phyloP scores from a whole-genome alignment of 139 green algal species.

The Coccomyxa sp. region DNA sequence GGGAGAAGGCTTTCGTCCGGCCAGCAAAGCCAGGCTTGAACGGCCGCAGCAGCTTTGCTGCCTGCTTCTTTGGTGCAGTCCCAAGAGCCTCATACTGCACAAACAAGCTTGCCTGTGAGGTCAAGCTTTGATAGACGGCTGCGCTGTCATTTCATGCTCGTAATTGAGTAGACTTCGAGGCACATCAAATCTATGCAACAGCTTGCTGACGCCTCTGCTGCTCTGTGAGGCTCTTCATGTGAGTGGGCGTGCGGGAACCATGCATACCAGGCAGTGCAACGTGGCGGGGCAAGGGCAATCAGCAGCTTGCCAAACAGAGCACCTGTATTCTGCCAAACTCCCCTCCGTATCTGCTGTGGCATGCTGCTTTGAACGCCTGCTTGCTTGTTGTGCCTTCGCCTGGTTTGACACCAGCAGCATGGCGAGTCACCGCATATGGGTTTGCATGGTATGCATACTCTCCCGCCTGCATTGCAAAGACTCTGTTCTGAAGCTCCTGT shows the following conservation, averaged over 20 bases:
- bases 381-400: background rate
- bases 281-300: no score
- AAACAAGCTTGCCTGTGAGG: no score
- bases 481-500: no score
- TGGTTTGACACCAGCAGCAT: no score
- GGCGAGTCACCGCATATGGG: no score
- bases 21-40: background rate
- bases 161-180: no score
- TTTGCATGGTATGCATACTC: background rate
- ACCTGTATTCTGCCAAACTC: background rate
- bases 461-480: background rate
- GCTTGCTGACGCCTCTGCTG: background rate
- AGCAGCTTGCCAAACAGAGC: no score
- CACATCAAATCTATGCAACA: background rate
- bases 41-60: background rate
- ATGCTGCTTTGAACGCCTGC: no score
- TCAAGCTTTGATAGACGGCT: no score
- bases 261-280: no score
- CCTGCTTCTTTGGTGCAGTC: background rate
- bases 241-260: background rate
- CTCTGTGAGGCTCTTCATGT: background rate
- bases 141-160: no score
- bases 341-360: background rate
- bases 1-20: background rate
- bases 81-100: background rate